phyloP scores from a whole-genome alignment of 2,329 filamentous ascomycete genomes.

The Hysterium pulicare region DNA sequence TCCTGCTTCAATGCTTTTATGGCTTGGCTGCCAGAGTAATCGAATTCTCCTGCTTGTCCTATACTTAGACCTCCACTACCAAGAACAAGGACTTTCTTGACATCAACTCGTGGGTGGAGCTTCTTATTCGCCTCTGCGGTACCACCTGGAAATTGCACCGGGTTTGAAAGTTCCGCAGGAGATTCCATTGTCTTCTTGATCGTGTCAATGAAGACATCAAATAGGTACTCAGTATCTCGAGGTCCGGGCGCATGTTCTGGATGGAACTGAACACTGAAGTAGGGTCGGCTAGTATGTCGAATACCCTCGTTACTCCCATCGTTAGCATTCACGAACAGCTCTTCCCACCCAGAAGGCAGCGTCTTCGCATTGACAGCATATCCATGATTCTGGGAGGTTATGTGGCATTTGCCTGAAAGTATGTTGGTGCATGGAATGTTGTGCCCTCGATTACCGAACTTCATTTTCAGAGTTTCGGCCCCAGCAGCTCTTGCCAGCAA shows the following conservation, averaged over 20 bases:
- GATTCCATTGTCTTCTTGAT: constrained; percentile 70
- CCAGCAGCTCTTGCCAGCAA: constrained; percentile 84
- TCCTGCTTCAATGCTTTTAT: constrained; percentile 98
- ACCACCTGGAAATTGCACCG: constrained; percentile 85
- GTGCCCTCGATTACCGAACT: constrained; percentile 97
- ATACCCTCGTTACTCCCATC: constrained; percentile 98
- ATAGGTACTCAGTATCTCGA: constrained; percentile 91
- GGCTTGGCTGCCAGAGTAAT: constrained; percentile 96
- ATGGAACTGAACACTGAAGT: constrained; percentile 99
- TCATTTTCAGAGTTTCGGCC: constrained; percentile 89
- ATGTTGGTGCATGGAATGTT: constrained; percentile 98
- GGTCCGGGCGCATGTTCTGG: constrained; percentile 95
- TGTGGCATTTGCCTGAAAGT: constrained; percentile 94
- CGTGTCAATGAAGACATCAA: constrained; percentile 91
- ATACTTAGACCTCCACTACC: constrained; percentile 95
- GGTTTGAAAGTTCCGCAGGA: constrained; percentile 62
- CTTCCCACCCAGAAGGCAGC: constrained; percentile 77
- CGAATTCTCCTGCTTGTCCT: constrained; percentile 96
- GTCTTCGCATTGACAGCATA: constrained; percentile 83
- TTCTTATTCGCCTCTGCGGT: constrained; percentile 73
- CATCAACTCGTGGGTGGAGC: constrained; percentile 72
- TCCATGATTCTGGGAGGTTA: constrained; percentile 98
- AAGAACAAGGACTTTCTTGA: constrained; percentile 92
- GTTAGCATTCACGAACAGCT: constrained; percentile 97
- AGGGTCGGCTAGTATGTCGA: constrained; percentile 77